Percentiles rank a stretch among this genome's conserved stretches.
phyloP scores from a whole-genome alignment of 441 rosid genomes.

The Geranium incanum region DNA sequence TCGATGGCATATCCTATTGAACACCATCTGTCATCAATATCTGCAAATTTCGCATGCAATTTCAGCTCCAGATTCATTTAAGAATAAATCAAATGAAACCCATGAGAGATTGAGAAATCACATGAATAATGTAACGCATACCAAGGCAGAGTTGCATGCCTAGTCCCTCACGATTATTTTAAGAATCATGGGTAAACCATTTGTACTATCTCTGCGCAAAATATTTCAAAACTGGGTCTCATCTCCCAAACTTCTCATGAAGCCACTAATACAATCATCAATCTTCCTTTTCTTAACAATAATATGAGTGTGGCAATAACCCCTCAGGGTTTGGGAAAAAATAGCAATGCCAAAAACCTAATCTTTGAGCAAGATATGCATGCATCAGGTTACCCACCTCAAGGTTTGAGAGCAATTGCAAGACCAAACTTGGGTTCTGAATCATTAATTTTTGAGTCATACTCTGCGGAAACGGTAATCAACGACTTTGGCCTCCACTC shows the following conservation, averaged over 20 bases:
- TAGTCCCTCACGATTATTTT: background rate
- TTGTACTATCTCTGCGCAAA: background rate
- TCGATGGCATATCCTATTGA: too few relatives aligned
- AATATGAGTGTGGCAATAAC: background rate
- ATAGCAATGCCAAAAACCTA: constrained; percentile 1
- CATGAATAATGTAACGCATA: background rate
- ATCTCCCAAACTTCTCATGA: constrained; percentile 1
- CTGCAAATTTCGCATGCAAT: too few relatives aligned
- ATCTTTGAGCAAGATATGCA: background rate
- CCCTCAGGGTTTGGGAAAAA: constrained; percentile 7
- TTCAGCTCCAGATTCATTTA: too few relatives aligned
- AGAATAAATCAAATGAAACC: background rate
- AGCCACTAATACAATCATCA: background rate
- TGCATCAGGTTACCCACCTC: constrained; percentile 18
- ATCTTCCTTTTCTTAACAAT: background rate
- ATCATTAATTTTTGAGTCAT: constrained; percentile 47
- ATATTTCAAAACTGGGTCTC: constrained; percentile 7
- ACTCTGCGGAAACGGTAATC: constrained; percentile 58
- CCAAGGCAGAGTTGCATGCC: background rate
- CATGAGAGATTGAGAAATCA: too few relatives aligned
- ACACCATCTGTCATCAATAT: too few relatives aligned
- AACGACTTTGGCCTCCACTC: constrained; percentile 76
- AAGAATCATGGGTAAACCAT: background rate
- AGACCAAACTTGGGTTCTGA: constrained; percentile 62
- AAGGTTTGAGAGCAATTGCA: constrained; percentile 69